These are phyloP conservation scores for Coelastrella sp. DNA, from an alignment of 139 green algal species.

Conservation along the genomic window DNA sequence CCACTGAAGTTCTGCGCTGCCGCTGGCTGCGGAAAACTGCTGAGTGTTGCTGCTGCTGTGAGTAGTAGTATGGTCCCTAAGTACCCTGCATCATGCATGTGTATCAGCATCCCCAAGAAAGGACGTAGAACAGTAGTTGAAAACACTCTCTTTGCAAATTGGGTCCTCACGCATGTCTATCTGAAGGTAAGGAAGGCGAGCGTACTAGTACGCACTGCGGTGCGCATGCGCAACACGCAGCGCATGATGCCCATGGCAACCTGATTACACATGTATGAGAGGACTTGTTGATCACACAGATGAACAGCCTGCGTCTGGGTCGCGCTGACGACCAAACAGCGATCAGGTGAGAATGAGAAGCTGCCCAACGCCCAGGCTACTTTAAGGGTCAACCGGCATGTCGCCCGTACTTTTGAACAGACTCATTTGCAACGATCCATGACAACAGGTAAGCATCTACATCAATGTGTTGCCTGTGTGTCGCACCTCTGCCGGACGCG, in stretches of 20 bases:
- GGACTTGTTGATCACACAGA: background rate
- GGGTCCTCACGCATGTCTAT: background rate
- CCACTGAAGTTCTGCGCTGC: constrained; percentile 6
- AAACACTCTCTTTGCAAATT: background rate
- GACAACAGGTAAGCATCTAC: too few relatives aligned
- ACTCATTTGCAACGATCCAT: too few relatives aligned
- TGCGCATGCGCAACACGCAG: background rate
- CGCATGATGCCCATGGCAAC: too few relatives aligned
- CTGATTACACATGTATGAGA: background rate
- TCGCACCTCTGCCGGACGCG: too few relatives aligned
- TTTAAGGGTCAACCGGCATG: too few relatives aligned
- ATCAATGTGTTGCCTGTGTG: too few relatives aligned
- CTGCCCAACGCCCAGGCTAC: background rate
- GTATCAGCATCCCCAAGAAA: background rate
- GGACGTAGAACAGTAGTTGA: background rate
- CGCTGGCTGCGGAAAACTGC: background rate
- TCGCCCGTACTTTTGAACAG: too few relatives aligned
- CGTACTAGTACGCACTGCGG: background rate
- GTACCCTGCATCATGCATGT: background rate
- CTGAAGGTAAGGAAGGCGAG: background rate
- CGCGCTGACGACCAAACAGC: background rate
- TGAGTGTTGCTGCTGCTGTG: background rate
- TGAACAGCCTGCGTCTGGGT: background rate
- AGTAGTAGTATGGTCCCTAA: background rate
- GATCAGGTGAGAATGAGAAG: background rate